phyloP scores from a whole-genome alignment of 2,329 filamentous ascomycete genomes.

The Talaromyces sp. region DNA sequence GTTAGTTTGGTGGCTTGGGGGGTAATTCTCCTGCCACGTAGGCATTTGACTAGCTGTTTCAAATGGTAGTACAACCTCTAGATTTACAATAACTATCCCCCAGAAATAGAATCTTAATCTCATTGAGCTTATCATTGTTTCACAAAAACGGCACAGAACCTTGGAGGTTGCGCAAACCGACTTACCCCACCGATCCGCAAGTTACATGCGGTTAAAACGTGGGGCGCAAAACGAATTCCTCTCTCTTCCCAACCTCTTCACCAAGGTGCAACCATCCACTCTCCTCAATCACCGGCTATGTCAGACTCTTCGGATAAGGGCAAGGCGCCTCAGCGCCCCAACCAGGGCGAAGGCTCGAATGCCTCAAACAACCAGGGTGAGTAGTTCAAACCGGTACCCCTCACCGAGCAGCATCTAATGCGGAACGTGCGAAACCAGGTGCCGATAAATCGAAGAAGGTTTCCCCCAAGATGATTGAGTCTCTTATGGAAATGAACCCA shows the following conservation, averaged over 20 bases:
- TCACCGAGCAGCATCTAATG: constrained; percentile 20
- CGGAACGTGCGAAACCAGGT: constrained; percentile 22
- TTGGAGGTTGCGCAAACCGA: not conserved
- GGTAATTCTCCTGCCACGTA: not conserved
- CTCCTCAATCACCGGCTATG: constrained; percentile 29
- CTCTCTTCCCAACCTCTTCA: constrained; percentile 13
- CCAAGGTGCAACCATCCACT: constrained; percentile 11
- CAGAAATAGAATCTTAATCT: not conserved
- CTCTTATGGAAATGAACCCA: constrained; percentile 54
- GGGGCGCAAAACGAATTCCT: constrained; percentile 31
- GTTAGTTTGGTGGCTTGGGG: not conserved
- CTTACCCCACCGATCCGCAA: constrained; percentile 21
- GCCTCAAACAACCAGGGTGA: constrained; percentile 14
- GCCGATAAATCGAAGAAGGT: constrained; percentile 34
- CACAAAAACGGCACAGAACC: not conserved
- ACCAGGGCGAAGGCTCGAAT: constrained; percentile 10
- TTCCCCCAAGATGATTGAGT: constrained; percentile 39
- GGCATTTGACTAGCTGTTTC: not conserved
- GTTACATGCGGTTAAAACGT: constrained; percentile 28
- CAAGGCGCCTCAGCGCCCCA: constrained; percentile 31
- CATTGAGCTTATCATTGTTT: not conserved
- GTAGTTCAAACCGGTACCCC: not conserved
- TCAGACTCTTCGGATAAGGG: constrained; percentile 40
- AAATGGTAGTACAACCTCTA: not conserved
- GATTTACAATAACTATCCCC: not conserved